Evolutionary conservation across 2,329 filamentous ascomycete species (phyloP), one percentile per base, ranked within the genome.

Genomic region (Fusarium napiforme): DNA sequence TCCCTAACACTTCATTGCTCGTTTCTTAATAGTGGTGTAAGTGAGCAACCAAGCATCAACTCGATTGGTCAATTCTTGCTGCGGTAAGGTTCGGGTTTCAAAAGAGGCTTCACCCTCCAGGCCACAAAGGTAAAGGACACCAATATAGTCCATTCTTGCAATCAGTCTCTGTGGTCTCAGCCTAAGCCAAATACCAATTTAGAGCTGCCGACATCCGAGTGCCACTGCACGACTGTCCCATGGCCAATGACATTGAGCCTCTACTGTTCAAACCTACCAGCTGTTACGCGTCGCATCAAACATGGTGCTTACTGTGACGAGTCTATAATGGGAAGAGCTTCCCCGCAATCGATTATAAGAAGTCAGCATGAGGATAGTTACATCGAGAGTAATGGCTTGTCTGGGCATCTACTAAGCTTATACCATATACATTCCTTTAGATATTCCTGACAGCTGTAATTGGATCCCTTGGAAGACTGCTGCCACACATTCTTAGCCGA

Each of bases 191-290:
- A 18, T n/a, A 2, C 4, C 19, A n/a, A 12, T n/a, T 6, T 18
- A n/a, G 21, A 49, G 46, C 19, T 16, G 6, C 28, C 9, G 4
- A 11, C 28, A 32, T 52, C 32, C 32, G 32, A 26, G 32, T 11
- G 9, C 16, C 16, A 36, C 18, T 21, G 15, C 32, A 4, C 12
- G 14, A 5, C 9, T 11, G 11, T 26, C 14, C 4, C 1, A 34
- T 2, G 3, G 0, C 7, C 30, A 36, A 26, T 26, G 7, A 7
- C 16, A 52, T 10, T 2, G 8, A 34, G 9, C 3, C 28, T 36
- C 15, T 14, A 10, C 2, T 7, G 11, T 8, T 23, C 4, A 19
- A 34, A 5, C 16, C 10, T 34, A n/a, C 21, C 2, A 6, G 14
- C 14, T 32, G 7, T 23, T 19, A 50, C 47, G 21, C 19, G 30